phyloP scores from a whole-genome alignment of 2,329 filamentous ascomycete species.

The Beauveria varroae region DNA sequence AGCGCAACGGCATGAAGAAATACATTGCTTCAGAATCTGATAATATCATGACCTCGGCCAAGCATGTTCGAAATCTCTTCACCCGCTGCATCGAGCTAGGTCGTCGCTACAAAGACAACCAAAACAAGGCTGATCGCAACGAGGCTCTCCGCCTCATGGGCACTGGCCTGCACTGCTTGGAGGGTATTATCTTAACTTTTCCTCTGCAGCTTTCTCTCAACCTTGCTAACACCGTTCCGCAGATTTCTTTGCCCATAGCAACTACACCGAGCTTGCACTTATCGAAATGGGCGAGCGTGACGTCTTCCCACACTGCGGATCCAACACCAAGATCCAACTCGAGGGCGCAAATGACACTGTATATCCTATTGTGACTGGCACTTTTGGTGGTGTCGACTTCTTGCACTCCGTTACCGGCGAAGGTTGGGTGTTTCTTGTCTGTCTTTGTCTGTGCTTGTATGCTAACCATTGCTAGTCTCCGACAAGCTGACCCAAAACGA shows the following conservation, averaged over 20 bases:
- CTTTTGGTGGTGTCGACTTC: slow-evolving; percentile 92
- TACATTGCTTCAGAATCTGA: slow-evolving; percentile 83
- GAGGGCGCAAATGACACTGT: slow-evolving; percentile 58
- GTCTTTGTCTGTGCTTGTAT: neutral
- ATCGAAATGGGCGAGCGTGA: slow-evolving; percentile 72
- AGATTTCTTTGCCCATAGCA: slow-evolving; percentile 90
- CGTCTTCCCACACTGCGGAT: slow-evolving; percentile 85
- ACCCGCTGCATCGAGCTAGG: slow-evolving; percentile 70
- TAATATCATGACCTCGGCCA: slow-evolving; percentile 74
- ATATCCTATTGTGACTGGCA: slow-evolving; percentile 81
- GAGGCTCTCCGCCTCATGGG: slow-evolving; percentile 82
- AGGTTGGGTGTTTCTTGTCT: slow-evolving; percentile 28
- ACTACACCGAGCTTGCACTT: slow-evolving; percentile 72
- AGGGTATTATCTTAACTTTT: slow-evolving; percentile 41
- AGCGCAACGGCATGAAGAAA: slow-evolving; percentile 74
- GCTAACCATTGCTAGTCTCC: slow-evolving; percentile 46
- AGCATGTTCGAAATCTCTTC: slow-evolving; percentile 68
- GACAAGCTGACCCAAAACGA: slow-evolving; percentile 91
- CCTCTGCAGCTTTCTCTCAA: neutral
- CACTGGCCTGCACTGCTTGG: slow-evolving; percentile 82
- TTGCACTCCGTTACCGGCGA: slow-evolving; percentile 75
- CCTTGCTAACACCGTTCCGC: slow-evolving; percentile 10
- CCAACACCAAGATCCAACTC: slow-evolving; percentile 62
- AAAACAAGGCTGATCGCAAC: slow-evolving; percentile 65
- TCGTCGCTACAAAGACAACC: slow-evolving; percentile 54